Evolutionary conservation across 2,329 filamentous ascomycete genomes (phyloP), one percentile per base, ranked within the genome.

Genomic region (Xylogone sp.): DNA sequence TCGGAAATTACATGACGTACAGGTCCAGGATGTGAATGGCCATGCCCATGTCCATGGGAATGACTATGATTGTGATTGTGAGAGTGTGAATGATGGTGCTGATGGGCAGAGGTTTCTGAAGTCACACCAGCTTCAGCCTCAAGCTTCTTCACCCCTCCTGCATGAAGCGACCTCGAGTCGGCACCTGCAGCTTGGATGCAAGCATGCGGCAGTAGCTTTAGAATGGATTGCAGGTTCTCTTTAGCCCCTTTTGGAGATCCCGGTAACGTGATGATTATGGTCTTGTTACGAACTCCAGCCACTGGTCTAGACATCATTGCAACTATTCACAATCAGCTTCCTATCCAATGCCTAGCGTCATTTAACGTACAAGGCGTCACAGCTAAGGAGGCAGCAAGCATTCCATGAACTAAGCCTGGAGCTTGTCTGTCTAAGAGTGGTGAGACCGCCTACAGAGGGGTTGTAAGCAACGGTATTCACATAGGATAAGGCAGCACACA

Each of bases 221-320:
- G 74, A 6, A 99, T 77, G 1, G 92, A 86, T 64, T 94, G 84
- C 0, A 99, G 79, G 64, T 97, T 99, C 73, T 99, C 94, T 63
- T 84, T 89, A 8, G 94, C 94, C 1, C 92, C 94, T 68, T 97
- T 97, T 0, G 94, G 94, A 0, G 93, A 97, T 1, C 94, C 94
- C 0, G 94, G 94, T 3, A 99, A 75, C 0, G 94, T 99, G 55
- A 97, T 72, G 21, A 99, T 87, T 48, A 99, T 70, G 1, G 90
- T 86, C 54, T 83, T 84, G 56, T 93, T 86, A 27, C 94, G 79
- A 2, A 96, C 84, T 2, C 94, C 94, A 20, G 94, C 94, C 12
- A 95, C 88, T 3, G 94, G 94, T 44, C 94, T 83, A 48, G 94
- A 89, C 94, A 99, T 99, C 75, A 96, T 86, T 43, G 94, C 94